phyloP scores from a whole-genome alignment of 2,329 filamentous ascomycete species.

The Talaromyces sp. region DNA sequence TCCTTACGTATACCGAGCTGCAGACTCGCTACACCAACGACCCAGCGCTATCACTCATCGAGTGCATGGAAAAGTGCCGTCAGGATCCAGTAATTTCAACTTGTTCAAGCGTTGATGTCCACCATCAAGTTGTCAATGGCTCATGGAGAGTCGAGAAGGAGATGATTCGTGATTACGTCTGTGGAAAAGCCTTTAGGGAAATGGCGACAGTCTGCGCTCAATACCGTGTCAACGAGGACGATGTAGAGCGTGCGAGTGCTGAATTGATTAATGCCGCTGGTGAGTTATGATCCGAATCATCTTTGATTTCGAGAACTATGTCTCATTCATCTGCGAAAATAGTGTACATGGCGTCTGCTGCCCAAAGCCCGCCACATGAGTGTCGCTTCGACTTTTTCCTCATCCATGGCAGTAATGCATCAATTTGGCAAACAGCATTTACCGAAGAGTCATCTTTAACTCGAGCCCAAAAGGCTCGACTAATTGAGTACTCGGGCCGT shows the following conservation, averaged over 20 bases:
- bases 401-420: background rate
- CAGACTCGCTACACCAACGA: background rate
- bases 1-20: background rate
- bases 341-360: slow-evolving; percentile 3
- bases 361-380: slow-evolving; percentile 1
- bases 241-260: slow-evolving; percentile 2
- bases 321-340: background rate
- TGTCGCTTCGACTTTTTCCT: slow-evolving; percentile 6
- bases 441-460: slow-evolving; percentile 2
- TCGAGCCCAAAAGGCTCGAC: background rate
- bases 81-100: background rate
- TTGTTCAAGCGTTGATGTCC: slow-evolving; percentile 1
- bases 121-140: background rate
- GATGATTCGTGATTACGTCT: background rate
- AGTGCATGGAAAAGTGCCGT: background rate
- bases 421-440: slow-evolving; percentile 1
- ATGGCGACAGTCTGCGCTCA: background rate
- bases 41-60: background rate
- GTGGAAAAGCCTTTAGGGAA: background rate
- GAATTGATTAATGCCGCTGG: slow-evolving; percentile 6
- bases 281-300: background rate
- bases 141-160: background rate
- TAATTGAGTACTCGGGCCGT: slow-evolving; percentile 4
- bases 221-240: slow-evolving; percentile 1
- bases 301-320: background rate